phyloP scores from a whole-genome alignment of 2,329 filamentous ascomycete genomes.

The Penicillium decumbens region DNA sequence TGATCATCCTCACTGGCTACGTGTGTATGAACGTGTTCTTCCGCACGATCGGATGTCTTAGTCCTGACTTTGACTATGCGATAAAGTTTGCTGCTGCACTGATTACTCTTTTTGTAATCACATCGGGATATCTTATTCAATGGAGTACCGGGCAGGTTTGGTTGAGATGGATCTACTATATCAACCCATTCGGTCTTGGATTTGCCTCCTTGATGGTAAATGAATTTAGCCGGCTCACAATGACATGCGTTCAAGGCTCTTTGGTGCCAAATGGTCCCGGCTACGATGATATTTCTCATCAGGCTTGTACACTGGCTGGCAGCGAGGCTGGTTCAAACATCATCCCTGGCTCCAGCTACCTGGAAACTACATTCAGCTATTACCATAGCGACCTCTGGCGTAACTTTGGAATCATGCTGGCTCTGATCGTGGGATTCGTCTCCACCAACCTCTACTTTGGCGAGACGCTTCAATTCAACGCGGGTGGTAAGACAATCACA shows the following conservation, averaged over 20 bases:
- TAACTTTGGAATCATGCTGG: constrained; percentile 41
- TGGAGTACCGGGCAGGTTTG: constrained; percentile 70
- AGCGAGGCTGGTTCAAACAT: constrained; percentile 59
- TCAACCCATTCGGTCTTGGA: constrained; percentile 68
- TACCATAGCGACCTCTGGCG: constrained; percentile 66
- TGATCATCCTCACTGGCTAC: constrained; percentile 65
- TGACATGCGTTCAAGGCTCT: constrained; percentile 64
- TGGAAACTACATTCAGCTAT: constrained; percentile 66
- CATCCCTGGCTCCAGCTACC: constrained; percentile 65
- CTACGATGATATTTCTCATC: constrained; percentile 67
- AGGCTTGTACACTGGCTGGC: constrained; percentile 76
- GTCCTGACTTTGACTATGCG: constrained; percentile 78
- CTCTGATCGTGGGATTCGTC: constrained; percentile 34
- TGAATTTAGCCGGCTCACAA: constrained; percentile 66
- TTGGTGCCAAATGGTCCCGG: constrained; percentile 66
- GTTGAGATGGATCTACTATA: constrained; percentile 74
- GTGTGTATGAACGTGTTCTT: constrained; percentile 74
- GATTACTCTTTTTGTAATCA: constrained; percentile 77
- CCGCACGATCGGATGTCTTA: constrained; percentile 67
- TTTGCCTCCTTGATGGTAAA: constrained; percentile 82
- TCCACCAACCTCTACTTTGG: constrained; percentile 38
- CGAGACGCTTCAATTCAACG: constrained; percentile 38
- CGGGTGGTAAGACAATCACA: constrained; percentile 41
- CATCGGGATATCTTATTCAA: constrained; percentile 78
- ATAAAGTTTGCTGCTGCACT: constrained; percentile 75